Percentiles rank a stretch among this genome's conserved stretches.
Evolutionary conservation across 192 early-diverging fungal species (phyloP).

Genomic region (Chytriomyces hyalinus): DNA sequence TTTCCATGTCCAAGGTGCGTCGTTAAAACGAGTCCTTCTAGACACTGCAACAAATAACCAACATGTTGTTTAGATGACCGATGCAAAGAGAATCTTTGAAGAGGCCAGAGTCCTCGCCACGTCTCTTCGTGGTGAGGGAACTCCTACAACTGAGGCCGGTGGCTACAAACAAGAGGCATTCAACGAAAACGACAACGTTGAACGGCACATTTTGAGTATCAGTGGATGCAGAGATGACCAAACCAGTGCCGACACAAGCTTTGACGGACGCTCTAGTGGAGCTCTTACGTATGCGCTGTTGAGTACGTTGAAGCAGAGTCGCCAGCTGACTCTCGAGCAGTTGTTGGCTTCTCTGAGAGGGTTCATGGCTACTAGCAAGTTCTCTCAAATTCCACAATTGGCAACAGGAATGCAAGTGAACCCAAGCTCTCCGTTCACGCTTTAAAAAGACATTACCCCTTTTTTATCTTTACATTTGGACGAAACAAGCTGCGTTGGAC

Average conservation of each 20-base stretch:
- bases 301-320: constrained; percentile 33
- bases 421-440: constrained; percentile 18
- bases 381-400: constrained; percentile 42
- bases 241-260: constrained; percentile 65
- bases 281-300: constrained; percentile 67
- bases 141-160: background rate
- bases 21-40: too few species aligned
- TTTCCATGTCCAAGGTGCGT: background rate
- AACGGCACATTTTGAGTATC: constrained; percentile 27
- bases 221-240: constrained; percentile 69
- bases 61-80: background rate
- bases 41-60: too few species aligned
- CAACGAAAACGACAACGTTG: constrained; percentile 8
- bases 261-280: constrained; percentile 56
- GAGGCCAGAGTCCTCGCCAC: constrained; percentile 7
- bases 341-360: constrained; percentile 39
- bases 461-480: background rate
- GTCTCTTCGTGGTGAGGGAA: background rate
- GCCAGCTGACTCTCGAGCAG: constrained; percentile 40
- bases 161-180: constrained; percentile 23
- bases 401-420: constrained; percentile 33
- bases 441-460: background rate
- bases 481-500: background rate
- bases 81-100: constrained; percentile 2
- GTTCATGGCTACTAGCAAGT: constrained; percentile 23